Evolutionary conservation across 2,329 filamentous ascomycete species (phyloP), one percentile per base, ranked within the genome.

Genomic region (Sphaceloma murrayae): DNA sequence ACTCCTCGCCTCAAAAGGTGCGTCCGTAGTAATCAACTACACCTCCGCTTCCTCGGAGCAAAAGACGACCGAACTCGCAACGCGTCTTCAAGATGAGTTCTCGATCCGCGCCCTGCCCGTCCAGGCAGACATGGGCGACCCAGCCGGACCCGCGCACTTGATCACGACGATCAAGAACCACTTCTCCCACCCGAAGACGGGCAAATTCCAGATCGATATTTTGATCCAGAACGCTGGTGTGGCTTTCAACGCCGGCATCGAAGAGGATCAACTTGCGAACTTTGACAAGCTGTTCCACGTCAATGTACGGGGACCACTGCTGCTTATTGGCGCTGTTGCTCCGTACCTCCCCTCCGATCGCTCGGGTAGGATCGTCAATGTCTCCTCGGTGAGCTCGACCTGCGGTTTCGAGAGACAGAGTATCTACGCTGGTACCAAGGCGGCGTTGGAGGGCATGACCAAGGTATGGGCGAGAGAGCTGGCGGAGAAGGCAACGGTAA

Each of bases 191-290:
- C 68, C 72, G 19, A 69, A 71, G 54, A 69, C 65, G 49, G 62
- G 63, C 48, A 67, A 68, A 45, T 75, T 86, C 58, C 76, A 80
- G 55, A 73, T 94, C 56, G 85, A 93, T 64, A 85, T 94, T 49
- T 68, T 94, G 43, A 68, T 94, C 68, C 93, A 94, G 73, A 94
- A 93, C 61, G 86, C 87, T 21, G 87, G 85, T 18, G 67, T 75
- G 2, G 64, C 69, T 8, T 62, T 74, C 29, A 89, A 91, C 64
- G 74, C 80, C 53, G 60, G 67, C 18, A 65, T 83, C 17, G 72
- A 75, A 40, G 74, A 82, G 19, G 74, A 85, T 50, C 74, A 72
- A 3, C 58, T 70, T 4, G 69, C 70, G 9, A 74, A 87, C 55
- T 93, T 88, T 65, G 71, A 78, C 32, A 67, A 72, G 53, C 78